Conservation (phyloP, 192 early-diverging fungal species). For the Entomortierella beljakovae region DNA sequence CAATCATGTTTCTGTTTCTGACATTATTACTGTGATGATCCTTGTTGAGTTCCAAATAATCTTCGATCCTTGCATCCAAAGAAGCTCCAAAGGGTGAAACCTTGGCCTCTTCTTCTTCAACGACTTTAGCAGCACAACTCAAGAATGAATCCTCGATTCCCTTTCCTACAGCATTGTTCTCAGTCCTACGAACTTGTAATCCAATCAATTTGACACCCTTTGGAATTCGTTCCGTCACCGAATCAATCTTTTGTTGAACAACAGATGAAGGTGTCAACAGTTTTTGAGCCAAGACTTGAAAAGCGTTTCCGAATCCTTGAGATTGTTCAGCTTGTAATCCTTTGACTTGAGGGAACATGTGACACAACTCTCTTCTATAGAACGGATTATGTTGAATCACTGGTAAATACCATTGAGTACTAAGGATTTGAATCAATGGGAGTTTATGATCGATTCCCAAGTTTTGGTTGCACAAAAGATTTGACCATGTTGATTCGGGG, state of each 20-base stretch:
- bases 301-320: constrained; percentile 28
- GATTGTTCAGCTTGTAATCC: background rate
- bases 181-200: constrained; percentile 43
- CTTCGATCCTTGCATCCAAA: background rate
- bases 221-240: constrained; percentile 32
- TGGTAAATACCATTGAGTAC: constrained; percentile 46
- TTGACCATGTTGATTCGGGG: constrained; percentile 36
- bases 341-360: constrained; percentile 33
- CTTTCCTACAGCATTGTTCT: constrained; percentile 48
- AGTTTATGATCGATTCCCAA: constrained; percentile 7
- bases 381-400: constrained; percentile 47
- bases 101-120: constrained; percentile 33
- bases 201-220: constrained; percentile 31
- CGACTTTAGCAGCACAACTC: constrained; percentile 34
- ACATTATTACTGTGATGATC: background rate
- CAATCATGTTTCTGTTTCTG: too few species aligned
- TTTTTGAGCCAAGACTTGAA: constrained; percentile 18
- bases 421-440: constrained; percentile 29
- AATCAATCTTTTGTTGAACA: constrained; percentile 42
- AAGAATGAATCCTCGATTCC: constrained; percentile 51
- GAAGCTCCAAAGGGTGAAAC: background rate
- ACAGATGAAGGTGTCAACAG: constrained; percentile 18
- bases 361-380: constrained; percentile 20
- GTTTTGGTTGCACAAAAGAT: constrained; percentile 21
- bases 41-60: background rate